A percentile compares a stretch with the other conserved stretches of the same genome.
Evolutionary conservation across 2,329 filamentous ascomycete genomes (phyloP).

Genomic region (Aspergillus proliferans): DNA sequence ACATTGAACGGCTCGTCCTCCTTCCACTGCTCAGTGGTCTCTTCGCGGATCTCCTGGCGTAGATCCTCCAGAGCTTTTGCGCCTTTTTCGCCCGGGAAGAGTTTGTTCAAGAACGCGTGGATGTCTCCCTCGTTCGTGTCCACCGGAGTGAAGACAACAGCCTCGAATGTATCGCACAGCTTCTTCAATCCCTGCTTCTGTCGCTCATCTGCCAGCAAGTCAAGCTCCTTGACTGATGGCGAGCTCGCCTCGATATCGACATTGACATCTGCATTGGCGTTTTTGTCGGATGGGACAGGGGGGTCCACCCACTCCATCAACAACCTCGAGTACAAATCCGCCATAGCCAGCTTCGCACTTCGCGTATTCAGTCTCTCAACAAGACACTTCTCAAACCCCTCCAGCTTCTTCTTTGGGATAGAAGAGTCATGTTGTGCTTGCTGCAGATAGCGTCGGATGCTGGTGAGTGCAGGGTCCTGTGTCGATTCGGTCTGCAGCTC

Average conservation of each 20-base stretch:
- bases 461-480: constrained; percentile 12
- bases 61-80: background rate
- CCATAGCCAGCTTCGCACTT: constrained; percentile 28
- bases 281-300: constrained; percentile 7
- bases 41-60: background rate
- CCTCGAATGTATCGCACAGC: constrained; percentile 35
- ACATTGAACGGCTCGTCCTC: constrained; percentile 27
- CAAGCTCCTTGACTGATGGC: constrained; percentile 15
- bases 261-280: background rate
- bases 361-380: constrained; percentile 28
- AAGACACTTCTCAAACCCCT: constrained; percentile 26
- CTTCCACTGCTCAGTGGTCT: constrained; percentile 5
- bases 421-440: constrained; percentile 35
- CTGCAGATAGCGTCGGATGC: constrained; percentile 31
- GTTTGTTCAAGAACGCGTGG: constrained; percentile 19
- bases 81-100: background rate
- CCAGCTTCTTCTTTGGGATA: constrained; percentile 26
- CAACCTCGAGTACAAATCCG: constrained; percentile 28
- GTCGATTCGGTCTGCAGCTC: constrained; percentile 5
- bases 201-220: constrained; percentile 25
- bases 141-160: constrained; percentile 33
- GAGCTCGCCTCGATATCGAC: no score
- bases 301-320: constrained; percentile 37
- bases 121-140: constrained; percentile 29
- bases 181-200: constrained; percentile 33